A percentile compares a stretch with the other conserved stretches of the same genome.
These are phyloP conservation scores for Exsudoporus frostii DNA, from an alignment of 768 basidiomycete genomes.

Conservation along the genomic window DNA sequence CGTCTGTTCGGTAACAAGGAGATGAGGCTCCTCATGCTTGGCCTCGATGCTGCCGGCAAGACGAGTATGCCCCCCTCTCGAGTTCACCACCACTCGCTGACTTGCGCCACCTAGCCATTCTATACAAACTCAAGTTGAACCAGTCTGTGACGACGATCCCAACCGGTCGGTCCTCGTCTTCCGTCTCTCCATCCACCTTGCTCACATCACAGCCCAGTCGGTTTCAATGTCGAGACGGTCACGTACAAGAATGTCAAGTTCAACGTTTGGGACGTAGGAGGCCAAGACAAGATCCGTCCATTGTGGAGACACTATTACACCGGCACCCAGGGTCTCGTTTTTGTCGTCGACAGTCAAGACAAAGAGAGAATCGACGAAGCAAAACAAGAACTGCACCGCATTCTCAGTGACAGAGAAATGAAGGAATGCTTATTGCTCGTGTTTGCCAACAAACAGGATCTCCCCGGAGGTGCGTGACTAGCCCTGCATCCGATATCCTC, in stretches of 20 bases:
- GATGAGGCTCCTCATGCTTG: constrained; percentile 96
- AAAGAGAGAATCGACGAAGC: constrained; percentile 95
- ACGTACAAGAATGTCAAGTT: constrained; percentile 98
- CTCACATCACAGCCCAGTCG: constrained; percentile 50
- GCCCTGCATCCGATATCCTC: neutral
- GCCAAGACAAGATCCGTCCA: constrained; percentile 99
- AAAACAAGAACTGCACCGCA: constrained; percentile 91
- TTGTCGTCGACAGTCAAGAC: constrained; percentile 97
- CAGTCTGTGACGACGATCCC: constrained; percentile 99
- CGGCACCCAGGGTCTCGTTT: constrained; percentile 96
- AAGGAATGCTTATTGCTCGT: constrained; percentile 94
- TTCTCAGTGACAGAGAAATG: constrained; percentile 97
- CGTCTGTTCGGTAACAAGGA: constrained; percentile 98
- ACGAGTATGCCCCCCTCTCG: constrained; percentile 66
- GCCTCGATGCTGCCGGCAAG: constrained; percentile 96
- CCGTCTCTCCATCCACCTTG: neutral
- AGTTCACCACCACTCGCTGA: neutral
- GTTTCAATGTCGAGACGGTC: constrained; percentile 99
- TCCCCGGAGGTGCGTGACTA: constrained; percentile 77
- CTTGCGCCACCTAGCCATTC: constrained; percentile 64
- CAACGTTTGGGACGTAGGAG: constrained; percentile 96
- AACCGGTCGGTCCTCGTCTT: constrained; percentile 56
- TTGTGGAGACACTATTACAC: constrained; percentile 99
- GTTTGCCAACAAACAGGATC: constrained; percentile 99
- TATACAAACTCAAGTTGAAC: constrained; percentile 98